Conservation (phyloP, 257 asterid species). For the Cinchona pubescens region DNA sequence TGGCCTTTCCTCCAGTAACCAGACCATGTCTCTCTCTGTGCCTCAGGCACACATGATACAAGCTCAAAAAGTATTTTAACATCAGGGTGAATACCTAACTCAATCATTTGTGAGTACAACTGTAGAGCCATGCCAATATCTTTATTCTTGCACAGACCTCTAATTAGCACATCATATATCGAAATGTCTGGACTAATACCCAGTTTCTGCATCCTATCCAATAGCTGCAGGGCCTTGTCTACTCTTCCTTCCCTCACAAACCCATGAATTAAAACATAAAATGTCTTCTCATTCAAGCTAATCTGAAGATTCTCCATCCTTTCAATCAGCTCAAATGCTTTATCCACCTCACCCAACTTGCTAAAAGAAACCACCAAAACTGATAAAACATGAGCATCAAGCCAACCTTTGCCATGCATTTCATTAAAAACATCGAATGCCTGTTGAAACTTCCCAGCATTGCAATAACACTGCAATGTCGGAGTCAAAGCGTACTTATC, state of each 20-base stretch:
- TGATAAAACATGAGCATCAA: conserved; percentile 67
- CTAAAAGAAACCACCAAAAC: conserved; percentile 61
- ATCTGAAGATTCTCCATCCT: conserved; percentile 55
- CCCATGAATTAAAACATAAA: conserved; percentile 69
- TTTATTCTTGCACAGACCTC: conserved; percentile 54
- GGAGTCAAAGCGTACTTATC: conserved; percentile 79
- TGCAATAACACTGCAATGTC: conserved; percentile 75
- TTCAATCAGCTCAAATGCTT: conserved; percentile 67
- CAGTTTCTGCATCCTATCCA: conserved; percentile 52
- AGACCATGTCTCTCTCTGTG: conserved; percentile 46
- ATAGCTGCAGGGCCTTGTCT: conserved; percentile 63
- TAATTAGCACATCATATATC: conserved; percentile 61
- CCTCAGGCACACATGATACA: conserved; percentile 43
- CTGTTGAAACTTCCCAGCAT: conserved; percentile 52
- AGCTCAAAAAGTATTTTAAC: conserved; percentile 48
- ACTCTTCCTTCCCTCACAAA: conserved; percentile 56
- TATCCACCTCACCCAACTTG: conserved; percentile 65
- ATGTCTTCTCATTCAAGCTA: conserved; percentile 67
- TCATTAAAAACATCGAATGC: conserved; percentile 58
- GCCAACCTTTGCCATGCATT: conserved; percentile 59
- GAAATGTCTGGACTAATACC: conserved; percentile 59
- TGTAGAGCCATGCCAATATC: conserved; percentile 51
- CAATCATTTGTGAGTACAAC: conserved; percentile 52
- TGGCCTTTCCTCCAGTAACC: conserved; percentile 42
- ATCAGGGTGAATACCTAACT: conserved; percentile 60